phyloP scores from a whole-genome alignment of 1,139 yeast genomes.

The Chernovozyma aurita region DNA sequence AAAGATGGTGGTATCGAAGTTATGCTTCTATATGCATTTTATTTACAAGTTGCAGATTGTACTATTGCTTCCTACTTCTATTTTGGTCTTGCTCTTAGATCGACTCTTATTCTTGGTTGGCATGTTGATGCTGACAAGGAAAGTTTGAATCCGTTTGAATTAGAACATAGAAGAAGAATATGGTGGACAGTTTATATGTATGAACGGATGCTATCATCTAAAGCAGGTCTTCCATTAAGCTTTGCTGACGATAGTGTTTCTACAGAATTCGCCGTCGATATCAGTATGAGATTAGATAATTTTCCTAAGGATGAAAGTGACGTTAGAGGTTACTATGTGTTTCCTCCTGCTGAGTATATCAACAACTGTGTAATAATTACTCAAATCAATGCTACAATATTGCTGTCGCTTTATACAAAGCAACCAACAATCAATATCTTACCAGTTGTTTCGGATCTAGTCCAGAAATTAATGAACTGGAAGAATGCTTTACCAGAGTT shows the following conservation, averaged over 20 bases:
- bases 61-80: constrained; percentile 79
- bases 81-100: constrained; percentile 73
- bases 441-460: constrained; percentile 69
- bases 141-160: constrained; percentile 54
- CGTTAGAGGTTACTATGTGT: constrained; percentile 55
- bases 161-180: constrained; percentile 75
- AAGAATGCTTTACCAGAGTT: constrained; percentile 60
- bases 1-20: constrained; percentile 84
- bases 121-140: constrained; percentile 80
- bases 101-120: constrained; percentile 73
- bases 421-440: constrained; percentile 72
- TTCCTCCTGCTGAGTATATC: constrained; percentile 78
- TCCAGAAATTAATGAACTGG: constrained; percentile 69
- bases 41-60: constrained; percentile 80
- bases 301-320: constrained; percentile 50
- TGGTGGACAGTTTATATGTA: constrained; percentile 95
- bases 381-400: constrained; percentile 71
- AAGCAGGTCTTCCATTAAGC: constrained; percentile 79
- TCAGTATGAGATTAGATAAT: constrained; percentile 52
- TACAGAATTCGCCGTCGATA: constrained; percentile 71
- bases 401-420: constrained; percentile 68
- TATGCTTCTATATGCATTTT: constrained; percentile 70
- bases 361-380: constrained; percentile 78
- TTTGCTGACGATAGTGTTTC: constrained; percentile 76
- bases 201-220: constrained; percentile 80